A percentile compares a stretch with the other conserved stretches of the same genome.
Conservation (phyloP, 1,284 basidiomycete genomes). For the Boletus sp. region DNA sequence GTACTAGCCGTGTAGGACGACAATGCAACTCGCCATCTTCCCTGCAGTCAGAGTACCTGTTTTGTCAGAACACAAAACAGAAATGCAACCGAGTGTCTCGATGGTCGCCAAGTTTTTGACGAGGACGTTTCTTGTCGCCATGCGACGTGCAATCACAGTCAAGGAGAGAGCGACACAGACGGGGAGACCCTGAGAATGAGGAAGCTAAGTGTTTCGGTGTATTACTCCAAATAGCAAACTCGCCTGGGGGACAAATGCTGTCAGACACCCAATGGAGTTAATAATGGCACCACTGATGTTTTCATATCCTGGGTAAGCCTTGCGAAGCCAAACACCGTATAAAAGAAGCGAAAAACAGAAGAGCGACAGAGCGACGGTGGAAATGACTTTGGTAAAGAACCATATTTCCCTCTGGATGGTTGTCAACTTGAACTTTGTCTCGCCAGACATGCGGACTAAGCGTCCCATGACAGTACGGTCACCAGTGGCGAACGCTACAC, state of each 20-base stretch:
- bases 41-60: conserved; percentile 45
- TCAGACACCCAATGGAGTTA: conserved; percentile 47
- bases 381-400: conserved; percentile 48
- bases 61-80: conserved; percentile 58
- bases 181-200: conserved; percentile 39
- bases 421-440: conserved; percentile 47
- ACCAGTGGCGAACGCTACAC: conserved; percentile 56
- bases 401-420: conserved; percentile 47
- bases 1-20: neutral
- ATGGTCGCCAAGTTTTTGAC: conserved; percentile 59
- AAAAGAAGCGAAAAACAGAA: conserved; percentile 41
- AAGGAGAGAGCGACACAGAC: conserved; percentile 49
- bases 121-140: conserved; percentile 50
- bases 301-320: conserved; percentile 36
- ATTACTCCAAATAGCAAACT: neutral
- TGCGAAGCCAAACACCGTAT: conserved; percentile 45
- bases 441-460: conserved; percentile 51
- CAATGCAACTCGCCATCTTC: conserved; percentile 31
- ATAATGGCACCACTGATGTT: conserved; percentile 39
- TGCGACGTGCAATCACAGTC: conserved; percentile 48
- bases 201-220: neutral
- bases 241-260: conserved; percentile 49
- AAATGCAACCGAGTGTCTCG: conserved; percentile 57
- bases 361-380: conserved; percentile 38
- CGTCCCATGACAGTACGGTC: conserved; percentile 61